phyloP scores from a whole-genome alignment of 139 green algal species.

The Closterium sp. region DNA sequence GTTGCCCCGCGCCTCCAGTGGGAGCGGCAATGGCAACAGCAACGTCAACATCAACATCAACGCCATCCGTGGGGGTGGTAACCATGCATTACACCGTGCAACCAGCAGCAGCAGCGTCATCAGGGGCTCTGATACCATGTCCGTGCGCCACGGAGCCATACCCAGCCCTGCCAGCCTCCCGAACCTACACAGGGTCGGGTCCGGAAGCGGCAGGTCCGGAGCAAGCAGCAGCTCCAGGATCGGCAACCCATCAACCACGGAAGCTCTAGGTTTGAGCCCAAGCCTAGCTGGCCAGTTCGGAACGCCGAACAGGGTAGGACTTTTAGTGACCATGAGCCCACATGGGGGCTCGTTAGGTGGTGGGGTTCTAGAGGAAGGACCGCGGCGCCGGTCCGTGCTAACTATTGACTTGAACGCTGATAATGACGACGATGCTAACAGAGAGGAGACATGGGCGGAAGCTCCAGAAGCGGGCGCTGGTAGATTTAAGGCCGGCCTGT shows the following conservation, averaged over 20 bases:
- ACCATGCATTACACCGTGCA: background rate
- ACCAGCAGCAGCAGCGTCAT: background rate
- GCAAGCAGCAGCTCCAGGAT: no score
- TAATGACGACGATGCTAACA: background rate
- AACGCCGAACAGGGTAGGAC: no score
- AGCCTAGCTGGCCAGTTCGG: background rate
- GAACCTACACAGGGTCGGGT: background rate
- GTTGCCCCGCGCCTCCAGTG: background rate
- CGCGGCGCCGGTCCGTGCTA: background rate
- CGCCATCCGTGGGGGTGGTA: no score
- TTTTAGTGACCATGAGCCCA: no score
- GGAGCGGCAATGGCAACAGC: no score
- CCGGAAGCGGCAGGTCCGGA: background rate
- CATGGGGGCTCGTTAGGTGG: no score
- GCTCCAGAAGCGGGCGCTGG: background rate
- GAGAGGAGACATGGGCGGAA: no score
- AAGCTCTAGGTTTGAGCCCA: background rate
- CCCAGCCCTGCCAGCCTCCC: background rate
- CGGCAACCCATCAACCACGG: no score
- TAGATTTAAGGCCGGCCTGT: background rate
- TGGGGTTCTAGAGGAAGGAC: no score
- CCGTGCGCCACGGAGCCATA: background rate
- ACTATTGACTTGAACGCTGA: background rate
- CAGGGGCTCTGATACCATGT: background rate
- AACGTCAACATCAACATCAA: no score